Base-by-base conservation (phyloP, 345 rosid genomes). In the Camelina laxa region DNA sequence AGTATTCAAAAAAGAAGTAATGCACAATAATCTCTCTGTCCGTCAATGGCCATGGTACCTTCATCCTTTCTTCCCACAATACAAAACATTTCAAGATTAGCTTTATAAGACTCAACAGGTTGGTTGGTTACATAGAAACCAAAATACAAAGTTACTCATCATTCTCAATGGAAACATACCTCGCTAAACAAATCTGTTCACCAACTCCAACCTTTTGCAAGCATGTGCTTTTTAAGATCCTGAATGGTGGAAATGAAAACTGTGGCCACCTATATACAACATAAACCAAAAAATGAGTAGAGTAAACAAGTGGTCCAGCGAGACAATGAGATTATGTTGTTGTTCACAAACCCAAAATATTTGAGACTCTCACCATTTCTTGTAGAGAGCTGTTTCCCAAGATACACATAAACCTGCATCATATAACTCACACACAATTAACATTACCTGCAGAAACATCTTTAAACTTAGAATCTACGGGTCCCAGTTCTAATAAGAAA, bases 11-110 rank as follows among this genome's bases (percentile, higher is more conserved):
- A 57, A 70, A 17, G 67, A 88, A 88, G 75, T 67, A 92, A 74
- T 89, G 96, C 53, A 91, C 80, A 54, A 92, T 48, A 6, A 88
- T 85, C 83, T 96, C 99, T 85, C 99, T 84, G 36, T 89, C 79
- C 38, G 90, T 65, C 47, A 96, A 74, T 24, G 97, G 99, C 99
- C 99, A 96, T 11, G 96, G 66, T 59, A 90, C 86, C 93, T 96
- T 96, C 96, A 92, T 80, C 87, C 99, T 96, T 91, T 87, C 91
- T 89, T 88, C 87, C 91, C 70, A 89, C 77, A 79, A 70, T 67
- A 51, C 10, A 41, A 74, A 27, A 12, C 9, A 39, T 10, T 35
- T 47, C n/a, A 55, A 75, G 11, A 73, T 80, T 65, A 85, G 73
- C 74, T 81, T 72, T 72, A 17, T 35, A 73, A 17, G 13, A 14